phyloP scores from a whole-genome alignment of 176 grass and related monocot genomes.

The Elaeis guineensis region DNA sequence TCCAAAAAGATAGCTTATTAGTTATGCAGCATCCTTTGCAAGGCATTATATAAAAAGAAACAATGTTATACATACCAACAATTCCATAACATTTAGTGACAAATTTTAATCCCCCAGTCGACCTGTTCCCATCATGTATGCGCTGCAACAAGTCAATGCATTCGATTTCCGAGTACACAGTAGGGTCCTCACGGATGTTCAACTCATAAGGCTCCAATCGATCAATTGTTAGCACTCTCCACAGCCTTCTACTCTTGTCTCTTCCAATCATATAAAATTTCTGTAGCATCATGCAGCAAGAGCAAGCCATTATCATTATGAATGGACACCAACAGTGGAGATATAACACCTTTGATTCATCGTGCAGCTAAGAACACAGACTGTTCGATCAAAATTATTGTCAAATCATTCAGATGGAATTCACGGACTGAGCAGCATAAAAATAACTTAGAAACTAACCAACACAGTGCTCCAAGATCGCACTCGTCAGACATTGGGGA shows the following conservation, averaged over 20 bases:
- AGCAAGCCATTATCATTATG: neutral
- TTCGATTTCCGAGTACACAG: constrained; percentile 56
- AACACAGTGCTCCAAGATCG: too few species aligned
- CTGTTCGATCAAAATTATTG: too few species aligned
- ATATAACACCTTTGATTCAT: too few species aligned
- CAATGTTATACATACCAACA: constrained; percentile 38
- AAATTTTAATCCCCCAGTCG: constrained; percentile 75
- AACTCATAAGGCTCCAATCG: constrained; percentile 53
- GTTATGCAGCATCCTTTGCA: too few species aligned
- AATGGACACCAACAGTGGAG: neutral
- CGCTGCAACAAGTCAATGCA: constrained; percentile 63
- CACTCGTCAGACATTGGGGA: too few species aligned
- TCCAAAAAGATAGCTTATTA: too few species aligned
- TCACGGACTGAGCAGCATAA: too few species aligned
- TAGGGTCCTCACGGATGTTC: constrained; percentile 63
- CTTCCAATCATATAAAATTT: constrained; percentile 91
- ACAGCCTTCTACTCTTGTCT: constrained; percentile 59
- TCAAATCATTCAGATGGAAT: too few species aligned
- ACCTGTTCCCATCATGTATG: constrained; percentile 74
- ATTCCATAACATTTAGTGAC: constrained; percentile 95
- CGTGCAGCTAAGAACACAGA: too few species aligned
- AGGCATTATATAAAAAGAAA: too few species aligned
- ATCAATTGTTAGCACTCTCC: constrained; percentile 86
- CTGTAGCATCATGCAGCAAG: constrained; percentile 37
- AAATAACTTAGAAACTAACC: too few species aligned